phyloP scores from a whole-genome alignment of 306 rosid genomes.

The Medicago lupulina region DNA sequence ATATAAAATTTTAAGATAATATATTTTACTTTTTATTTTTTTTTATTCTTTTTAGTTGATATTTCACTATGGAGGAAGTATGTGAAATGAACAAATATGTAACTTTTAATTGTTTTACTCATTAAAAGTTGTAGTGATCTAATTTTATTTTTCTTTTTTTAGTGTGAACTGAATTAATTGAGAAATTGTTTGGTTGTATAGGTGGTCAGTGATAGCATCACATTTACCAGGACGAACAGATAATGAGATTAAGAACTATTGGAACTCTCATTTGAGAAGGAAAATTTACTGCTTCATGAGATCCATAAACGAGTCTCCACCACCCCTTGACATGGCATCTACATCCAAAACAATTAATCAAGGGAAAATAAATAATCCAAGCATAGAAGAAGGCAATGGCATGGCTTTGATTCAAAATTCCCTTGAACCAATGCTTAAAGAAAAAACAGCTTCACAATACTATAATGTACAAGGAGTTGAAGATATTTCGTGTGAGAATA shows the following conservation, averaged over 20 bases:
- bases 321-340: slow-evolving; percentile 43
- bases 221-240: slow-evolving; percentile 56
- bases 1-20: too few species aligned
- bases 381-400: slow-evolving; percentile 32
- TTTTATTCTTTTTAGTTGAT: too few species aligned
- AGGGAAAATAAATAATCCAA: slow-evolving; percentile 31
- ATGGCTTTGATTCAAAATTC: slow-evolving; percentile 33
- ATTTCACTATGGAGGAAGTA: too few species aligned
- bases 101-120: too few species aligned
- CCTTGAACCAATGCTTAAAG: slow-evolving; percentile 31
- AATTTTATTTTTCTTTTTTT: neutral
- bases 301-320: slow-evolving; percentile 44
- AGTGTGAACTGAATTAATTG: neutral
- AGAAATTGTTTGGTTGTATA: slow-evolving; percentile 24
- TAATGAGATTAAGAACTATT: slow-evolving; percentile 72
- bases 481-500: slow-evolving; percentile 19
- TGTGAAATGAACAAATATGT: too few species aligned
- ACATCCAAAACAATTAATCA: slow-evolving; percentile 41
- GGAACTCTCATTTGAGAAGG: slow-evolving; percentile 87
- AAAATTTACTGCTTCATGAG: slow-evolving; percentile 66
- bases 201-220: slow-evolving; percentile 91
- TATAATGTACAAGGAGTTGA: slow-evolving; percentile 20
- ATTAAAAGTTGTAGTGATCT: too few species aligned
- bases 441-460: slow-evolving; percentile 5
- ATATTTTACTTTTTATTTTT: too few species aligned